A percentile compares a stretch with the other conserved stretches of the same genome.
Evolutionary conservation across 2,329 filamentous ascomycete genomes (phyloP).

Genomic region (Pseudogymnoascus sp.): DNA sequence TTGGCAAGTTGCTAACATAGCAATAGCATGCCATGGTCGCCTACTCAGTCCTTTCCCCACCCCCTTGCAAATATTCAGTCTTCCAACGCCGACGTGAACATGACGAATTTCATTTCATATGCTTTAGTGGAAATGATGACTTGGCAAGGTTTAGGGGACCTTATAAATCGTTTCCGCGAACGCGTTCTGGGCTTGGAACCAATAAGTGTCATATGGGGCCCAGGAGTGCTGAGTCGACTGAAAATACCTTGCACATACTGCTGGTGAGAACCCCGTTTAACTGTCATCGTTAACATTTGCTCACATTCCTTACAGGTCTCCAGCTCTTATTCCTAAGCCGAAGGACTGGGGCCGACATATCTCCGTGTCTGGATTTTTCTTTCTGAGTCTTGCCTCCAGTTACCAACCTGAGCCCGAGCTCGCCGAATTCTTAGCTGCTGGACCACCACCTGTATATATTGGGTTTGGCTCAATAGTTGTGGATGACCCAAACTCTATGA

Average conservation of each 20-base stretch:
- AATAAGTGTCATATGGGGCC: slow-evolving; percentile 71
- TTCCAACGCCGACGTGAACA: slow-evolving; percentile 64
- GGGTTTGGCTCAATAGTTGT: slow-evolving; percentile 73
- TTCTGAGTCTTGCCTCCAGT: slow-evolving; percentile 60
- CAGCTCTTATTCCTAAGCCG: slow-evolving; percentile 59
- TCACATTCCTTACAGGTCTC: slow-evolving; percentile 35
- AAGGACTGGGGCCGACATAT: slow-evolving; percentile 63
- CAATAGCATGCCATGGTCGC: slow-evolving; percentile 55
- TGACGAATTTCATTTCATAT: slow-evolving; percentile 77
- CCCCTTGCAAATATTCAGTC: slow-evolving; percentile 70
- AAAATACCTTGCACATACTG: slow-evolving; percentile 73
- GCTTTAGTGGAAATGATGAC: slow-evolving; percentile 79
- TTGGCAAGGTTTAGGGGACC: slow-evolving; percentile 80
- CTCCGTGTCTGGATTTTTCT: slow-evolving; percentile 72
- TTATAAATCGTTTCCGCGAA: slow-evolving; percentile 68
- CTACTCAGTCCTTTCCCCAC: slow-evolving; percentile 66
- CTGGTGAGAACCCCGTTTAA: slow-evolving; percentile 37
- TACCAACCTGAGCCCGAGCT: slow-evolving; percentile 54
- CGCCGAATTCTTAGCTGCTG: slow-evolving; percentile 48
- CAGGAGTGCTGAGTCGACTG: slow-evolving; percentile 64
- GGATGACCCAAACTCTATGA: slow-evolving; percentile 63
- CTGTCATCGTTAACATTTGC: neutral
- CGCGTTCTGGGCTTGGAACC: slow-evolving; percentile 66
- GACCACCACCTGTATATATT: slow-evolving; percentile 62
- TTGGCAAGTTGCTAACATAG: slow-evolving; percentile 28